phyloP scores from a whole-genome alignment of 805 yeast species.

The Candida boidinii region DNA sequence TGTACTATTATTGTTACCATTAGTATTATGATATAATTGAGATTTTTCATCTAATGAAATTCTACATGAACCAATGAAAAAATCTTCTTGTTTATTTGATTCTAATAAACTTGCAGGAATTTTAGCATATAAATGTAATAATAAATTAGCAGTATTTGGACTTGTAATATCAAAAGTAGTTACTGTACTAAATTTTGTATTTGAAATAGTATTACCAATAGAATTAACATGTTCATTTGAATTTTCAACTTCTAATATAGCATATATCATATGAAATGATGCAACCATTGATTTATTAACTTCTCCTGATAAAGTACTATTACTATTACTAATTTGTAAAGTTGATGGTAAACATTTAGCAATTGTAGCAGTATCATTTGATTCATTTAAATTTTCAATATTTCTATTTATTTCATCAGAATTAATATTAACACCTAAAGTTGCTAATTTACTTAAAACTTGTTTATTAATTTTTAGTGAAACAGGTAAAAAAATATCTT shows the following conservation, averaged over 20 bases:
- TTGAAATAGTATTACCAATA: constrained; percentile 66
- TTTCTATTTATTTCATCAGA: constrained; percentile 22
- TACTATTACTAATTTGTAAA: constrained; percentile 20
- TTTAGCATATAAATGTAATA: constrained; percentile 70
- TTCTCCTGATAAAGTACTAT: constrained; percentile 46
- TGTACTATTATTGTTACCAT: constrained; percentile 21
- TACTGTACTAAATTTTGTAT: constrained; percentile 81
- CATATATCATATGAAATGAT: constrained; percentile 49
- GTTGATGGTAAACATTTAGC: constrained; percentile 37
- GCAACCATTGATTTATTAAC: constrained; percentile 41
- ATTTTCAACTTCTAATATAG: constrained; percentile 91
- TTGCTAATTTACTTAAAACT: constrained; percentile 56
- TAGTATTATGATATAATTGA: constrained; percentile 20
- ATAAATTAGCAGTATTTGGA: constrained; percentile 35
- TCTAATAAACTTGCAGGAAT: constrained; percentile 56
- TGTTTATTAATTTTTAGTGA: constrained; percentile 57
- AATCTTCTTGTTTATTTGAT: constrained; percentile 42
- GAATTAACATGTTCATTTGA: constrained; percentile 87
- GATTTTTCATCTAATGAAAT: constrained; percentile 38
- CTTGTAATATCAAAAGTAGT: constrained; percentile 85
- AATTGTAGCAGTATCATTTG: constrained; percentile 18
- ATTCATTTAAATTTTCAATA: constrained; percentile 23
- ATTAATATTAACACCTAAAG: constrained; percentile 37
- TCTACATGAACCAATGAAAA: constrained; percentile 65
- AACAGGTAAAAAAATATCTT: constrained; percentile 62